Evolutionary conservation across 2,329 filamentous ascomycete genomes (phyloP).

Genomic region (Aspergillus luchuensis): DNA sequence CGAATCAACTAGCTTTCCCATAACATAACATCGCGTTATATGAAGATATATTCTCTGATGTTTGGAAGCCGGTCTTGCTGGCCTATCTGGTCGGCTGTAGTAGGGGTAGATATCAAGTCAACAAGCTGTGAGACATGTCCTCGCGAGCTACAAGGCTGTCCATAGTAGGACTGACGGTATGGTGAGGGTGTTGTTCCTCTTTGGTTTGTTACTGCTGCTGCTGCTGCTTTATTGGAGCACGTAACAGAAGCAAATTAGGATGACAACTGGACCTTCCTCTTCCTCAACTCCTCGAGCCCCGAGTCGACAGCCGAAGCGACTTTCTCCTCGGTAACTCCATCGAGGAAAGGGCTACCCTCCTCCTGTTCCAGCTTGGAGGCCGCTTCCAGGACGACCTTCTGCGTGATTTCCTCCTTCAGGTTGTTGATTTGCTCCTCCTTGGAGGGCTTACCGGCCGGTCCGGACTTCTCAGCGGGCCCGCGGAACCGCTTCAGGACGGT

Average conservation of each 20-base stretch:
- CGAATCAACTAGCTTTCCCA: neutral
- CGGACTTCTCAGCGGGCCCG: conserved; percentile 23
- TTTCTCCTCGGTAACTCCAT: conserved; percentile 26
- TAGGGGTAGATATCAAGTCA: neutral
- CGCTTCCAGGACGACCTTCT: conserved; percentile 40
- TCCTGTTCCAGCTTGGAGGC: conserved; percentile 34
- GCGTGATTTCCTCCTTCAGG: conserved; percentile 28
- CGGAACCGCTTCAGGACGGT: conserved; percentile 65
- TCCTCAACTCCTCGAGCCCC: conserved; percentile 85
- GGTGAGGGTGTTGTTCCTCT: neutral
- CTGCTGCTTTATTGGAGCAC: neutral
- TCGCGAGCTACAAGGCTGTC: neutral
- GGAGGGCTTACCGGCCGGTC: conserved; percentile 17
- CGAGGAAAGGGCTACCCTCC: conserved; percentile 31
- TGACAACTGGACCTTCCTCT: conserved; percentile 26
- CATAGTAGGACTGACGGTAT: neutral
- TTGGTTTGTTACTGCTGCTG: conserved; percentile 7
- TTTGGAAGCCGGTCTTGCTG: neutral
- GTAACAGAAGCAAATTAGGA: neutral
- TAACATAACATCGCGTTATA: neutral
- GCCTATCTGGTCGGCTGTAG: neutral
- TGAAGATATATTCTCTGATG: neutral
- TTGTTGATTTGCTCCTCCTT: conserved; percentile 16
- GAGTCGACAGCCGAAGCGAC: conserved; percentile 51
- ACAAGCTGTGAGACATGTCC: neutral